phyloP scores from a whole-genome alignment of 2,329 filamentous ascomycete species.

The Rutstroemia sydowiana region DNA sequence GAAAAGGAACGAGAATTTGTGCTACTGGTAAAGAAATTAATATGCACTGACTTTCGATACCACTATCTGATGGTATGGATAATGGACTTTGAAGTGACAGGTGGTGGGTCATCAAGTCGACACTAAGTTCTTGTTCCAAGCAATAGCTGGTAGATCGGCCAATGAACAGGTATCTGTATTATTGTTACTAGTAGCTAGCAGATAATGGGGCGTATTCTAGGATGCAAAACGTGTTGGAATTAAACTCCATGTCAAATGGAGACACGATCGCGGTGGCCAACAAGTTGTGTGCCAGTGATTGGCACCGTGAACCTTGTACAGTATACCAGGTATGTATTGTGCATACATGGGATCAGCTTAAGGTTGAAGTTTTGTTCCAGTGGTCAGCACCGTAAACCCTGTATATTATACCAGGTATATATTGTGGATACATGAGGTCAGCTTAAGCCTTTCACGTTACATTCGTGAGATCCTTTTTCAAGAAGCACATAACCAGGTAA shows the following conservation, averaged over 20 bases:
- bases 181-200: neutral
- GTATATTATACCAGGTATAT: no score
- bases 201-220: neutral
- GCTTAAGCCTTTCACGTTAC: no score
- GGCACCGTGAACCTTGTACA: no score
- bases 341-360: no score
- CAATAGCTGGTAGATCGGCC: neutral
- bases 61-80: neutral
- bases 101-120: neutral
- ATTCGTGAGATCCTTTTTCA: no score
- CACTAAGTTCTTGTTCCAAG: neutral
- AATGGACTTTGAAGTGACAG: neutral
- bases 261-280: no score
- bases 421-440: no score
- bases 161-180: neutral
- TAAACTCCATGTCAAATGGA: neutral
- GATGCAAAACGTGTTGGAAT: neutral
- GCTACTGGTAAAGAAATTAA: neutral
- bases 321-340: no score
- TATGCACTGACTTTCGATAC: neutral
- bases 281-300: no score
- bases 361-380: no score
- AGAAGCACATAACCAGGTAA: no score
- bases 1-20: neutral
- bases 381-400: no score